A percentile compares a stretch with the other conserved stretches of the same genome.
Conservation (phyloP, 2,329 filamentous ascomycete genomes). For the Furcasterigmium furcatum region DNA sequence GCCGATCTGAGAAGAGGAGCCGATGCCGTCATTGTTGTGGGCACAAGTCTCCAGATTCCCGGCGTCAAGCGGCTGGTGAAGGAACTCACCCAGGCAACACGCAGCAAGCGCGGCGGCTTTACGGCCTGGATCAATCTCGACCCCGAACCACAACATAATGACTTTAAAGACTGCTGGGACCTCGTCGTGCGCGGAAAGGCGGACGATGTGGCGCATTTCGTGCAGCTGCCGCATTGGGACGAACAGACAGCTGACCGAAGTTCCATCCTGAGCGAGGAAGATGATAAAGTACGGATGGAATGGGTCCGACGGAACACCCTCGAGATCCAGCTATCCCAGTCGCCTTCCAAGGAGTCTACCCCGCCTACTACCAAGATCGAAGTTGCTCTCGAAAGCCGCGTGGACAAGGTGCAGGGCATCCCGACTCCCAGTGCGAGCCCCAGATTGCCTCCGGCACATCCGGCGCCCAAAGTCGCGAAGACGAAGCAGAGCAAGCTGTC, state of each 20-base stretch:
- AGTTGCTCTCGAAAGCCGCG: slow-evolving; percentile 26
- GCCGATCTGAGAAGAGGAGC: slow-evolving; percentile 83
- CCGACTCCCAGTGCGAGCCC: slow-evolving; percentile 58
- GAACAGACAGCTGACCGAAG: slow-evolving; percentile 49
- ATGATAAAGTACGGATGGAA: slow-evolving; percentile 32
- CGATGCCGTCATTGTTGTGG: slow-evolving; percentile 91
- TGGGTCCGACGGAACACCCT: slow-evolving; percentile 32
- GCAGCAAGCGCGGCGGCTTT: slow-evolving; percentile 76
- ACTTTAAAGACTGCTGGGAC: slow-evolving; percentile 93
- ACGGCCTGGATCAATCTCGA: slow-evolving; percentile 96
- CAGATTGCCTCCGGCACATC: slow-evolving; percentile 36
- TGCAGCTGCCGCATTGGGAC: slow-evolving; percentile 59
- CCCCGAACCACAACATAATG: slow-evolving; percentile 73
- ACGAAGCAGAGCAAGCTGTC: slow-evolving; percentile 50
- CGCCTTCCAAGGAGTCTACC: slow-evolving; percentile 12
- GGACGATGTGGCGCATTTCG: slow-evolving; percentile 79
- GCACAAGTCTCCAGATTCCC: slow-evolving; percentile 92
- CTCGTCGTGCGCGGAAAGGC: slow-evolving; percentile 82
- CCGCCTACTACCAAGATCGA: slow-evolving; percentile 21
- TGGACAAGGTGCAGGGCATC: slow-evolving; percentile 45
- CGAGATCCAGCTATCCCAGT: slow-evolving; percentile 36
- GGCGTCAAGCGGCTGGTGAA: slow-evolving; percentile 86
- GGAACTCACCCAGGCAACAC: slow-evolving; percentile 86
- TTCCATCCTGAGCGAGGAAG: slow-evolving; percentile 40
- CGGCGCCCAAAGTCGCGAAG: slow-evolving; percentile 34